Conservation (phyloP, 441 rosid species). For the Syzygium malaccense region DNA sequence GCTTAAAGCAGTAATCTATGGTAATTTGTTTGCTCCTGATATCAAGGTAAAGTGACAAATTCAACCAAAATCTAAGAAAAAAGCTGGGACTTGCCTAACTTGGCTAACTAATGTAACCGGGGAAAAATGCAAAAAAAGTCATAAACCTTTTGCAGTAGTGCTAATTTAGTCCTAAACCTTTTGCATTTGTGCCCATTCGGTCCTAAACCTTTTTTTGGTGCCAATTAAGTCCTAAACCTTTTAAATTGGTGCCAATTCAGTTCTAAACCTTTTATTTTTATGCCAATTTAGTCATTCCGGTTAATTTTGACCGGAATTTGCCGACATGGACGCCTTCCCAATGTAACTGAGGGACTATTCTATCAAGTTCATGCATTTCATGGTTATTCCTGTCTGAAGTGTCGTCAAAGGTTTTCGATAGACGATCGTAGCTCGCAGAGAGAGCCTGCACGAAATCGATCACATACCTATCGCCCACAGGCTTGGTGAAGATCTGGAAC, state of each 20-base stretch:
- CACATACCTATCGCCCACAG: slow-evolving; percentile 75
- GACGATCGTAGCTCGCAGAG: not conserved
- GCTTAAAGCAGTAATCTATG: not conserved
- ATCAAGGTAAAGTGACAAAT: not conserved
- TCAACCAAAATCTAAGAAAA: not conserved
- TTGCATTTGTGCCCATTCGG: too few relatives aligned
- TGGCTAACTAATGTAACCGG: not conserved
- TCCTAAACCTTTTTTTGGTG: too few relatives aligned
- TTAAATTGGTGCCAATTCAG: too few relatives aligned
- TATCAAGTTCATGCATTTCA: not conserved
- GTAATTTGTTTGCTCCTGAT: not conserved
- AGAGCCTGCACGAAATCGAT: not conserved
- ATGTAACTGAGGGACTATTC: not conserved
- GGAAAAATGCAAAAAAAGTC: too few relatives aligned
- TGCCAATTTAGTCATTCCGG: too few relatives aligned
- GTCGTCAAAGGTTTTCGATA: not conserved
- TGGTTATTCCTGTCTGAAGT: not conserved
- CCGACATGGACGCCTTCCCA: too few relatives aligned
- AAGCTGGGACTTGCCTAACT: not conserved
- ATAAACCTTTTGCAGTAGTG: too few relatives aligned
- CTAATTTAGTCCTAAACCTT: too few relatives aligned
- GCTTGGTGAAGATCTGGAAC: slow-evolving; percentile 92
- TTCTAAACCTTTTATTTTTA: too few relatives aligned
- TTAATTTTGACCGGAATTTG: too few relatives aligned
- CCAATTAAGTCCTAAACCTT: too few relatives aligned